phyloP scores from a whole-genome alignment of 345 rosid genomes.

The Camelina neglecta region DNA sequence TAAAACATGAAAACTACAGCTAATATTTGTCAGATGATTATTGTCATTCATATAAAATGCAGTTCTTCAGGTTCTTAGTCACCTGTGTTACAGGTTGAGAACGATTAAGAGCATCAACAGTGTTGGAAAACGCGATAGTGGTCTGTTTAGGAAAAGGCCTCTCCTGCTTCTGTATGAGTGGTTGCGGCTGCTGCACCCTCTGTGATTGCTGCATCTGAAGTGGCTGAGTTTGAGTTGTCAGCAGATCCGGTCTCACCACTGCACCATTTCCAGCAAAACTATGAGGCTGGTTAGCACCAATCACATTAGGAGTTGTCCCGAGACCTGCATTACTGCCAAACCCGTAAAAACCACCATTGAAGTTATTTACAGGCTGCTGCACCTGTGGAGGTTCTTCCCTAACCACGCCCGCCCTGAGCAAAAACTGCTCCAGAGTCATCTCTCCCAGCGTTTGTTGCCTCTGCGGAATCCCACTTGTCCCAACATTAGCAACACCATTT shows the following conservation, averaged over 20 bases:
- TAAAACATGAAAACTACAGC: slow-evolving; percentile 49
- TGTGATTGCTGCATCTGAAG: slow-evolving; percentile 49
- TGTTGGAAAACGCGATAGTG: slow-evolving; percentile 50
- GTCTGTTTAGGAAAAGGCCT: slow-evolving; percentile 69
- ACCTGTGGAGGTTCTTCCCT: slow-evolving; percentile 68
- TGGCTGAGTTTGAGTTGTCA: slow-evolving; percentile 52
- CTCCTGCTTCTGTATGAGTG: slow-evolving; percentile 53
- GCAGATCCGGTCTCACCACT: slow-evolving; percentile 53
- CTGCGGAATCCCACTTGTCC: slow-evolving; percentile 53
- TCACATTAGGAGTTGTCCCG: slow-evolving; percentile 57
- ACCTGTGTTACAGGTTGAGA: slow-evolving; percentile 42
- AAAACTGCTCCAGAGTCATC: slow-evolving; percentile 93
- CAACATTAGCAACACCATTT: slow-evolving; percentile 45
- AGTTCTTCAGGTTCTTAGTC: slow-evolving; percentile 4
- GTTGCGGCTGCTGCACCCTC: slow-evolving; percentile 43
- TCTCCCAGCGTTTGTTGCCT: slow-evolving; percentile 94
- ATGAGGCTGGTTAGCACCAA: slow-evolving; percentile 52
- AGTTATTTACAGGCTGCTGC: slow-evolving; percentile 47
- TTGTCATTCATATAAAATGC: background rate
- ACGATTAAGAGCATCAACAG: background rate
- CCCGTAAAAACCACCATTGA: slow-evolving; percentile 55
- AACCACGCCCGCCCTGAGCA: slow-evolving; percentile 83
- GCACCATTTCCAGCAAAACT: slow-evolving; percentile 46
- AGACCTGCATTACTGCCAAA: slow-evolving; percentile 52
- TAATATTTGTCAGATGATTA: slow-evolving; percentile 24